Conservation (phyloP, 2,329 filamentous ascomycete species). For the Ambrosiella beaveri region DNA sequence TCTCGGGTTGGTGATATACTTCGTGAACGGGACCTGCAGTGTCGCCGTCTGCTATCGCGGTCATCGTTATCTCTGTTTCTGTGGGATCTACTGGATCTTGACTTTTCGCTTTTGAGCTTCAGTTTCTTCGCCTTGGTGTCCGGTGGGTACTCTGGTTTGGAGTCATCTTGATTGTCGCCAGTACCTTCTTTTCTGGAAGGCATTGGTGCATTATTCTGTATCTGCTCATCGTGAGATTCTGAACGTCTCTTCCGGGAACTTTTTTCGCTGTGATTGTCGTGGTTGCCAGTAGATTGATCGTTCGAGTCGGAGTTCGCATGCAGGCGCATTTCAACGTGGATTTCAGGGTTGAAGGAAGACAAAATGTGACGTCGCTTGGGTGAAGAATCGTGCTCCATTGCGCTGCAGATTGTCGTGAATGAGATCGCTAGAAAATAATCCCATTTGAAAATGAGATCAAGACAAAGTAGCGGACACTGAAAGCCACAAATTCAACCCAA, state of each 20-base stretch:
- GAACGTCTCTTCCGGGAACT: background rate
- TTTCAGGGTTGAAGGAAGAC: slow-evolving; percentile 29
- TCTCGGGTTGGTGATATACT: background rate
- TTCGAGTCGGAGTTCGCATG: background rate
- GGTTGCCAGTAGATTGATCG: background rate
- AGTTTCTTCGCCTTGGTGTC: slow-evolving; percentile 3
- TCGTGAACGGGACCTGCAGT: background rate
- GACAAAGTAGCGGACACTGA: too few relatives aligned
- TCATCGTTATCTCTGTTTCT: slow-evolving; percentile 17
- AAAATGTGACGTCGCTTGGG: slow-evolving; percentile 31
- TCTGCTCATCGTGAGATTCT: background rate
- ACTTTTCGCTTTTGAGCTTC: slow-evolving; percentile 5
- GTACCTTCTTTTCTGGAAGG: background rate
- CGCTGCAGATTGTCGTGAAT: background rate
- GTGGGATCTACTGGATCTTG: slow-evolving; percentile 15
- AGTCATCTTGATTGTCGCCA: background rate
- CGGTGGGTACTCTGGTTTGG: background rate
- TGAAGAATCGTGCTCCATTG: slow-evolving; percentile 16
- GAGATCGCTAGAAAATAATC: too few relatives aligned
- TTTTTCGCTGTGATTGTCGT: background rate
- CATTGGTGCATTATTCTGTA: too few relatives aligned
- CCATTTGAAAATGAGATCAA: too few relatives aligned
- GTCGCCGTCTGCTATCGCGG: background rate
- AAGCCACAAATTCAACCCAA: too few relatives aligned
- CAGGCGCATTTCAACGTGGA: slow-evolving; percentile 4